These are phyloP conservation scores for Biscogniauxia mediterranea DNA, from an alignment of 2,329 filamentous ascomycete species.

Conservation along the genomic window DNA sequence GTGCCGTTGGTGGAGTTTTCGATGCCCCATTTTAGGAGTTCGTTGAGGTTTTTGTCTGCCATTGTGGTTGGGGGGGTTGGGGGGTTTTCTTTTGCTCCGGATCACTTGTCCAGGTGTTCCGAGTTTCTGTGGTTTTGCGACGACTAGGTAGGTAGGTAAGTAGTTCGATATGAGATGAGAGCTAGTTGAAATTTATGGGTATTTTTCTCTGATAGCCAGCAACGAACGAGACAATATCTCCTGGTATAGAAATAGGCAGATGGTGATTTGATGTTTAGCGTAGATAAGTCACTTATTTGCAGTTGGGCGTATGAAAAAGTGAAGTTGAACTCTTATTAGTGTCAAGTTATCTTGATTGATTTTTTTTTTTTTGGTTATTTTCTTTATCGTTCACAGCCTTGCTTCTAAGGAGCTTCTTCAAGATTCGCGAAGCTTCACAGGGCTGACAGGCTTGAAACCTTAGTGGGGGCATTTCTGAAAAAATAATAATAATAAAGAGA, in stretches of 20 bases:
- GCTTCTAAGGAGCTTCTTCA: conserved; percentile 19
- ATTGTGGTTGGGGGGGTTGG: conserved; percentile 12
- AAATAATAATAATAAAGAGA: not conserved
- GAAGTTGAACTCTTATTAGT: not conserved
- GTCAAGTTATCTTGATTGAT: conserved; percentile 4
- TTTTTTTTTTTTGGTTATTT: conserved; percentile 4
- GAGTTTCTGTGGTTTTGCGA: too few relatives aligned
- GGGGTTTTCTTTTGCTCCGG: not conserved
- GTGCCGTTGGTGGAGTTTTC: conserved; percentile 41
- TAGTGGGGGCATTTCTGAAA: conserved; percentile 11
- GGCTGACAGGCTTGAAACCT: conserved; percentile 19
- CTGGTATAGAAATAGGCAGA: too few relatives aligned
- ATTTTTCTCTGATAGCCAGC: too few relatives aligned
- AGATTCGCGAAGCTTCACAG: conserved; percentile 32
- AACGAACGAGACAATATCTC: too few relatives aligned
- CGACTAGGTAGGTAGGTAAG: too few relatives aligned
- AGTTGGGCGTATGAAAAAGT: not conserved
- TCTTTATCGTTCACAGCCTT: conserved; percentile 7
- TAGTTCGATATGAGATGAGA: too few relatives aligned
- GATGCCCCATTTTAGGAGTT: conserved; percentile 76
- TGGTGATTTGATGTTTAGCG: too few relatives aligned
- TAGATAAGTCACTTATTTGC: not conserved
- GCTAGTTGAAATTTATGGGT: too few relatives aligned
- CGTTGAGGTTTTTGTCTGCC: conserved; percentile 65
- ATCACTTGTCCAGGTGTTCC: too few relatives aligned